Conservation (phyloP, 75 land plant species). For the Selaginella tamariscina region DNA sequence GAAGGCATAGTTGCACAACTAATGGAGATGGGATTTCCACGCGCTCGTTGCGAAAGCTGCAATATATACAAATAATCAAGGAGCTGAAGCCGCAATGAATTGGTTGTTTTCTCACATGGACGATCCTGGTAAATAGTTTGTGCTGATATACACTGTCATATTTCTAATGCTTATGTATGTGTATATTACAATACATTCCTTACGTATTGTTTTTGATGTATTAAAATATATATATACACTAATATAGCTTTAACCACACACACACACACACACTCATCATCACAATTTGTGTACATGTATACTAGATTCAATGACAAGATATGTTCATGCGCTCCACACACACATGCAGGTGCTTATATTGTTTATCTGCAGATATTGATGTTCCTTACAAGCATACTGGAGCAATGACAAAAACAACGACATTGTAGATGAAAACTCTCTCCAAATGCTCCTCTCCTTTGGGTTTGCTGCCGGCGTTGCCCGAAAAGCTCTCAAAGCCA, state of each 20-base stretch:
- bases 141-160: conserved; percentile 1
- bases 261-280: too few relatives aligned
- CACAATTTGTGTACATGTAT: background rate
- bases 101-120: conserved; percentile 96
- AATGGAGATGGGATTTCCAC: conserved; percentile 75
- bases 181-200: background rate
- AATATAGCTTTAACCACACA: too few relatives aligned
- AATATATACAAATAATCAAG: conserved; percentile 72
- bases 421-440: conserved; percentile 41
- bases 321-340: too few relatives aligned
- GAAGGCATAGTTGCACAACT: conserved; percentile 80
- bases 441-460: conserved; percentile 69
- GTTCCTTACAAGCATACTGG: conserved; percentile 30
- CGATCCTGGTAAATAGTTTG: conserved; percentile 62
- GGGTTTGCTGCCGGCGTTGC: conserved; percentile 79
- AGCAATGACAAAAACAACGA: background rate
- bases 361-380: conserved; percentile 59
- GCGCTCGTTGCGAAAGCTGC: conserved; percentile 94
- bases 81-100: conserved; percentile 81
- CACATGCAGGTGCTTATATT: background rate
- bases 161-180: background rate
- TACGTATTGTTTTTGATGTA: too few relatives aligned
- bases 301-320: too few relatives aligned
- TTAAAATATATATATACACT: too few relatives aligned
- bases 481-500: conserved; percentile 69